Conservation (phyloP, 2,329 filamentous ascomycete species). For the Scedosporium apiospermum region DNA sequence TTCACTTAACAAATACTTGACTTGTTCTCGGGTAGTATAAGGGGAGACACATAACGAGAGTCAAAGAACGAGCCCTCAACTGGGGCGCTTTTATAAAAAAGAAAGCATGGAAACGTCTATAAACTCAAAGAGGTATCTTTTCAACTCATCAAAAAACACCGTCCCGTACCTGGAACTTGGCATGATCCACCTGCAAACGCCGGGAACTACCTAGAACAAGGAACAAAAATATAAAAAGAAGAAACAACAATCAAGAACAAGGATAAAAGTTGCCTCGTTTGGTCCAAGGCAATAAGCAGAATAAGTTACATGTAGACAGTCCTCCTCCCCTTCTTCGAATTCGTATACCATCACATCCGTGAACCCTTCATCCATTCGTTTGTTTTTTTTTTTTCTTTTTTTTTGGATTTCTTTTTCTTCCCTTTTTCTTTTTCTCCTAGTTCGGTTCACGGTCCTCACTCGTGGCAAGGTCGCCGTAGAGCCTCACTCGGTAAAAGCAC, state of each 20-base stretch:
- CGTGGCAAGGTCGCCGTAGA: constrained; percentile 38
- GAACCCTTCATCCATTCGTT: not conserved
- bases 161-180: not conserved
- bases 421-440: not conserved
- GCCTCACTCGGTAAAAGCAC: constrained; percentile 54
- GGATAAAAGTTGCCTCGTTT: not conserved
- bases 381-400: not conserved
- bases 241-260: not conserved
- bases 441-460: not conserved
- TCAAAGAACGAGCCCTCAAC: not conserved
- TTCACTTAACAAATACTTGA: no score
- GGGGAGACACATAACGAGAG: not conserved
- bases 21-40: no score
- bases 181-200: not conserved
- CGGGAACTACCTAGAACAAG: not conserved
- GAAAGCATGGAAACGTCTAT: not conserved
- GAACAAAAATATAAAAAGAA: not conserved
- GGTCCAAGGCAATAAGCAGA: not conserved
- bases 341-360: not conserved
- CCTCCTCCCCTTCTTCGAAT: not conserved
- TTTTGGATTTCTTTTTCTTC: not conserved
- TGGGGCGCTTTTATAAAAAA: not conserved
- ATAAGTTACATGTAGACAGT: not conserved
- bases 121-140: constrained; percentile 1
- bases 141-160: not conserved